These are phyloP conservation scores for Oropetium thomaeum DNA, from an alignment of 176 grass and related monocot species.

Conservation along the genomic window DNA sequence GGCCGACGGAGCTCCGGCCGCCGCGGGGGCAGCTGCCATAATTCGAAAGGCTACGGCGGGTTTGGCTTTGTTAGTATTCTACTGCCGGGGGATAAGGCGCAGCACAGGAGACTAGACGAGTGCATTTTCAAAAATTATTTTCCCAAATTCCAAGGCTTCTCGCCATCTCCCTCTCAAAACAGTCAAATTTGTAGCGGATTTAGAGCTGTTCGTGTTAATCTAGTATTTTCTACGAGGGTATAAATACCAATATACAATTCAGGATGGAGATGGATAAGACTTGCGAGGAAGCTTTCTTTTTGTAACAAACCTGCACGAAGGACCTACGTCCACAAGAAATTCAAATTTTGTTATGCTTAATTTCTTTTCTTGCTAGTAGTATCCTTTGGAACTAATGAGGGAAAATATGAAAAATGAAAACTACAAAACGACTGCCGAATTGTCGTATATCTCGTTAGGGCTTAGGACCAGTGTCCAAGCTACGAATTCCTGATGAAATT, in stretches of 20 bases:
- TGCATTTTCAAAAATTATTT: background rate
- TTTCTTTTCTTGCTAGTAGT: background rate
- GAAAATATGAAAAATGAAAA: background rate
- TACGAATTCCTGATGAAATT: conserved; percentile 21
- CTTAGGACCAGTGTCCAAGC: background rate
- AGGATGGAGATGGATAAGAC: background rate
- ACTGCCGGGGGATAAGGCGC: conserved; percentile 15
- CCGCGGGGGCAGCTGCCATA: conserved; percentile 36
- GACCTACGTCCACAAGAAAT: background rate
- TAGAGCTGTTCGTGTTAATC: too few species aligned
- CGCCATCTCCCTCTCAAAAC: background rate
- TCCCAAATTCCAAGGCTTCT: background rate
- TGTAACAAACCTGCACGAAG: too few species aligned
- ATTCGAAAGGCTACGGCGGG: conserved; percentile 30
- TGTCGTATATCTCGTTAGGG: background rate
- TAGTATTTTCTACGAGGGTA: background rate
- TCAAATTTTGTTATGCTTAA: background rate
- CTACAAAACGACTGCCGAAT: background rate
- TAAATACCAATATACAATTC: background rate
- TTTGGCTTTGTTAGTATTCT: background rate
- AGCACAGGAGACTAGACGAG: background rate
- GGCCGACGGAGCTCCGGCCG: conserved; percentile 30
- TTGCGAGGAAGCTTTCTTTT: background rate
- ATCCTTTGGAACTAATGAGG: background rate
- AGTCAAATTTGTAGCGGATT: background rate